Base-by-base conservation (phyloP, 177 flowering plant genomes). In the Vitis hybrid region DNA sequence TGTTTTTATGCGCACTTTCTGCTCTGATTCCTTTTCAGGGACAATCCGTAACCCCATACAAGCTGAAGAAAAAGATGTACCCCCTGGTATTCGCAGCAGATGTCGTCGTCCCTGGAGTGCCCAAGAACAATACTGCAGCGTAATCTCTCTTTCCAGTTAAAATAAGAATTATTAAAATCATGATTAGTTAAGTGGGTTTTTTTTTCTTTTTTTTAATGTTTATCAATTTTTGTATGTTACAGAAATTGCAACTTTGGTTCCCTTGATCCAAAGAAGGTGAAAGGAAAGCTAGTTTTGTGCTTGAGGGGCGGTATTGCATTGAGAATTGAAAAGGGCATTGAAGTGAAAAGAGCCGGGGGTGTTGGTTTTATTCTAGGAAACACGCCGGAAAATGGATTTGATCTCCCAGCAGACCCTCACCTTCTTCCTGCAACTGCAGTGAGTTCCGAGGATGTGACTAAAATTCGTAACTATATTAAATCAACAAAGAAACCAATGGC, bases 261-360 rank as follows among this genome's bases (percentile, higher is more conserved):
- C 0, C 88, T 95, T 1, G 82, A 86, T 6, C 80, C 90, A 0
- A 35, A 74, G 41, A 84, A 84, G 77, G 85, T 83, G 7, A 85
- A 84, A 54, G 94, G 91, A 8, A 95, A 91, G 79, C 85, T 95
- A 55, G 93, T 95, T 21, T 11, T 95, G 30, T 95, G 99, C 81
- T 17, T 89, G 64, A 85, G 97, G 82, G 97, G 99, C 3, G 51
- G 63, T 41, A 41, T 41, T 11, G 91, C 87, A 8, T 41, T 75
- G 1, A 87, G 97, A 78, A 79, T 89, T 1, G 88, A 80, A 2
- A 93, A 93, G 63, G 97, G 98, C 11, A 58, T 74, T 68, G 98
- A 91, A 68, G 99, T 94, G 61, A 81, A 84, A 61, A 79, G 94
- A 70, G 97, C 94, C 9, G 97, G 98, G 0, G 99, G 97, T 5